phyloP scores from a whole-genome alignment of 1,284 basidiomycete species.

The Boletellus dicymbophilus region DNA sequence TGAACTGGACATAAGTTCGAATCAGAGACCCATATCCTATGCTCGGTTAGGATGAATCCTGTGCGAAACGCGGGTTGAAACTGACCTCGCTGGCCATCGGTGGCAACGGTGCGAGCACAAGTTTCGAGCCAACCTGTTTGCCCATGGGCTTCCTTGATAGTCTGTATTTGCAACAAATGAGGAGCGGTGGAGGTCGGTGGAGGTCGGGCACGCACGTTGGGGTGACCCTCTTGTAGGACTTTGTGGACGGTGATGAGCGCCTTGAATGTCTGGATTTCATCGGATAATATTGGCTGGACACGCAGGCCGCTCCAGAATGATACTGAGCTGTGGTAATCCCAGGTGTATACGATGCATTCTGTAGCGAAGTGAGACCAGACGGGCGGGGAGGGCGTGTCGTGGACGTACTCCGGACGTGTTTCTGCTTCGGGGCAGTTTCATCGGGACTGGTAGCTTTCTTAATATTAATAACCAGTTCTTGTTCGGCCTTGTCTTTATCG shows the following conservation, averaged over 20 bases:
- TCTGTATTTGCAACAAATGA: slow-evolving; percentile 48
- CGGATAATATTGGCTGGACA: slow-evolving; percentile 92
- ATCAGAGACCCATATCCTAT: slow-evolving; percentile 90
- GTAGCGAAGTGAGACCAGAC: slow-evolving; percentile 17
- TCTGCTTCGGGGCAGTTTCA: slow-evolving; percentile 94
- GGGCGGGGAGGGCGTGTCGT: slow-evolving; percentile 1
- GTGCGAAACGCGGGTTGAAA: slow-evolving; percentile 2
- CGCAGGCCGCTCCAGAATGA: slow-evolving; percentile 96
- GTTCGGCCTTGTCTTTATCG: slow-evolving; percentile 95
- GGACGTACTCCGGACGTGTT: slow-evolving; percentile 91
- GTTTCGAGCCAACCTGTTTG: slow-evolving; percentile 97
- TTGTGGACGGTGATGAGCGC: slow-evolving; percentile 96
- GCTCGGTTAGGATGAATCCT: slow-evolving; percentile 6
- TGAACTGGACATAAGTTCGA: slow-evolving; percentile 91
- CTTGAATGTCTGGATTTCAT: slow-evolving; percentile 97
- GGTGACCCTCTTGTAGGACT: slow-evolving; percentile 93
- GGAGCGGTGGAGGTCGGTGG: slow-evolving; percentile 2
- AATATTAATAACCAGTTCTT: slow-evolving; percentile 89
- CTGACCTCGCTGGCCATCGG: slow-evolving; percentile 78
- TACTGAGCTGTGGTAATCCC: slow-evolving; percentile 97
- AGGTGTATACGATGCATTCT: slow-evolving; percentile 98
- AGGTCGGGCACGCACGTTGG: slow-evolving; percentile 60
- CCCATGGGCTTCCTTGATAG: slow-evolving; percentile 93
- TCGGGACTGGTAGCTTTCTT: slow-evolving; percentile 96
- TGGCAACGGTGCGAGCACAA: slow-evolving; percentile 84